Percentiles rank a stretch among this genome's conserved stretches.
These are phyloP conservation scores for Persicaria maculosa DNA, from an alignment of 148 eudicot species.

Conservation along the genomic window DNA sequence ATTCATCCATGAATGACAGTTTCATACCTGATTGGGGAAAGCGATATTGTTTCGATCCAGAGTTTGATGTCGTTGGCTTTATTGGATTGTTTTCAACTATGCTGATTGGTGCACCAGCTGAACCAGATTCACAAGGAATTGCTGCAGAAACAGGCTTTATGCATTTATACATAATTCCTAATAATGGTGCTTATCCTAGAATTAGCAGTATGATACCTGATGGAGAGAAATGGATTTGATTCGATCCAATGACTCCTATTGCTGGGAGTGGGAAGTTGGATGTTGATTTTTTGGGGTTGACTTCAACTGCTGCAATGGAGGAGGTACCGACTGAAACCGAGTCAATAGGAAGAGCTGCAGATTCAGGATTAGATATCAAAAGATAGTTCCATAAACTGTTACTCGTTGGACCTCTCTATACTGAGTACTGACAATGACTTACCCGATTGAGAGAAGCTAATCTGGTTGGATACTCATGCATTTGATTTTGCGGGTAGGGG, in stretches of 20 bases:
- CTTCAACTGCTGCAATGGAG: background rate
- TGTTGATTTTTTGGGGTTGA: background rate
- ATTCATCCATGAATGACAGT: background rate
- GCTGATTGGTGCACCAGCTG: slow-evolving; percentile 1
- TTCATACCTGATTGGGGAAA: background rate
- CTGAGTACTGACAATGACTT: background rate
- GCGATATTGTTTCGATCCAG: background rate
- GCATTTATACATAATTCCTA: background rate
- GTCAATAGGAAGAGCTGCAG: background rate
- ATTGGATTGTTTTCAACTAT: slow-evolving; percentile 11
- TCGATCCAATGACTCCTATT: background rate
- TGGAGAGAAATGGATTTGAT: slow-evolving; percentile 7
- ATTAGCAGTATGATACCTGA: background rate
- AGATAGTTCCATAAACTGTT: background rate
- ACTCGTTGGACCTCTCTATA: background rate
- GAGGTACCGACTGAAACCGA: background rate
- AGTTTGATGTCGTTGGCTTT: background rate
- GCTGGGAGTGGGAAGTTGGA: background rate
- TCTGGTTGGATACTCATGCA: background rate
- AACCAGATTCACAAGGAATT: background rate
- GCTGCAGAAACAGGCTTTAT: slow-evolving; percentile 4
- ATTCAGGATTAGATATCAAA: background rate
- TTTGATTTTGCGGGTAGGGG: too few relatives aligned
- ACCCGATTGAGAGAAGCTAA: slow-evolving; percentile 9
- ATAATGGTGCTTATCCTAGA: background rate